Evolutionary conservation across 2,329 filamentous ascomycete species (phyloP), one percentile per base, ranked within the genome.

Genomic region (Pseudocercospora cruenta): DNA sequence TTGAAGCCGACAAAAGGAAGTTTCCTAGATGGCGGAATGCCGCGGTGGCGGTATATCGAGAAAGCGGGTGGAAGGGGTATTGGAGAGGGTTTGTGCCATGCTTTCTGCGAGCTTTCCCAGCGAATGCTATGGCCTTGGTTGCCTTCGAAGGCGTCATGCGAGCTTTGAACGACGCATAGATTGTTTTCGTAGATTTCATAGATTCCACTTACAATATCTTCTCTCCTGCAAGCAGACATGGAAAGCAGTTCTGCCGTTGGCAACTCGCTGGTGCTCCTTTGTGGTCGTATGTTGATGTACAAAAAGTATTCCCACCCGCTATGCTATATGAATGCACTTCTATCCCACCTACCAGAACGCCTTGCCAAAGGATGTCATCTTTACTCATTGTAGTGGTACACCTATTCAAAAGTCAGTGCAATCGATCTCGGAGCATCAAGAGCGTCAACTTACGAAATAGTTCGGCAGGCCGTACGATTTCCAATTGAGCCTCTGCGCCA

Each of bases 51-150:
- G 91, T 98, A 1, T 96, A 91, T 74, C 83, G 82, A 57, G 93
- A 97, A 76, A 81, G 81, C 57, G 95, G 95, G 1, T 88, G 81
- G 81, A 90, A 81, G 76, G 95, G 93, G 0, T 98, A 93, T 78
- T 98, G 93, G 82, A 86, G 95, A 72, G 95, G 95, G 0, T 99
- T 99, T 75, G 75, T 96, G 75, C 95, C 95, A 1, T 98, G 94
- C 78, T 97, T 98, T 77, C 78, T 98, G 76, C 84, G 95, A 70
- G 95, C 95, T 3, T 98, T 98, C 78, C 95, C 95, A 14, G 94
- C 95, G 24, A 98, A 98, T 82, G 95, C 94, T 0, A 91, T 95
- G 87, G 94, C 95, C 1, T 80, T 98, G 76, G 88, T 97, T 62
- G 94, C 91, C 28, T 98, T 98, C 83, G 95, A 99, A 79, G 92